Percentiles rank a stretch among this genome's conserved stretches.
These are phyloP conservation scores for Prunus mume DNA, from an alignment of 306 rosid genomes.

Conservation along the genomic window DNA sequence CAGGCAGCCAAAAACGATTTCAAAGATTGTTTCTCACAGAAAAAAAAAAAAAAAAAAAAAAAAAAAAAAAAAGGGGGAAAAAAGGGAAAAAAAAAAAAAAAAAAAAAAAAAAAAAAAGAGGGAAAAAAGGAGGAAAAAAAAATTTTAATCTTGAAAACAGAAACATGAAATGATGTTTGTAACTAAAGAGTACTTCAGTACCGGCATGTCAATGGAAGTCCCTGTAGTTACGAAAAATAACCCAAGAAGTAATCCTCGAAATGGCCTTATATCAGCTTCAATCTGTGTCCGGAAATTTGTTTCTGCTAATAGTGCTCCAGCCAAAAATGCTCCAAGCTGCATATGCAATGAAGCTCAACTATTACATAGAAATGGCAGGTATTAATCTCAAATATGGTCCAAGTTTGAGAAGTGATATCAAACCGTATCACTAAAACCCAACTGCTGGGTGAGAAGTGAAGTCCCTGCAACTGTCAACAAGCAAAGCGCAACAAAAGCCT, in stretches of 20 bases:
- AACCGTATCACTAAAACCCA: conserved; percentile 99
- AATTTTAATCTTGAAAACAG: background rate
- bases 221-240: conserved; percentile 91
- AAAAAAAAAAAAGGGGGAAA: too few species aligned
- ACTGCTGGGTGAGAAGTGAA: conserved; percentile 81
- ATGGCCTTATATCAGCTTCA: conserved; percentile 99
- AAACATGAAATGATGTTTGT: background rate
- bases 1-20: background rate
- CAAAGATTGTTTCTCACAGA: background rate
- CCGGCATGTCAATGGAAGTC: conserved; percentile 91
- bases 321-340: conserved; percentile 99
- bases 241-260: conserved; percentile 96
- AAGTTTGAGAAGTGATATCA: conserved; percentile 22
- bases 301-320: conserved; percentile 97
- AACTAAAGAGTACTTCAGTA: conserved; percentile 7
- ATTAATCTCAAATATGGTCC: conserved; percentile 2
- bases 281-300: conserved; percentile 98
- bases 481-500: conserved; percentile 99
- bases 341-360: conserved; percentile 26
- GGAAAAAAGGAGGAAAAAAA: too few species aligned
- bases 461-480: conserved; percentile 93
- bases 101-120: too few species aligned
- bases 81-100: too few species aligned
- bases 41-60: too few species aligned
- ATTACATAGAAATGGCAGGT: background rate